Evolutionary conservation across 371 early-diverging fungal species (phyloP).

Genomic region (Saksenaea vasiformis): DNA sequence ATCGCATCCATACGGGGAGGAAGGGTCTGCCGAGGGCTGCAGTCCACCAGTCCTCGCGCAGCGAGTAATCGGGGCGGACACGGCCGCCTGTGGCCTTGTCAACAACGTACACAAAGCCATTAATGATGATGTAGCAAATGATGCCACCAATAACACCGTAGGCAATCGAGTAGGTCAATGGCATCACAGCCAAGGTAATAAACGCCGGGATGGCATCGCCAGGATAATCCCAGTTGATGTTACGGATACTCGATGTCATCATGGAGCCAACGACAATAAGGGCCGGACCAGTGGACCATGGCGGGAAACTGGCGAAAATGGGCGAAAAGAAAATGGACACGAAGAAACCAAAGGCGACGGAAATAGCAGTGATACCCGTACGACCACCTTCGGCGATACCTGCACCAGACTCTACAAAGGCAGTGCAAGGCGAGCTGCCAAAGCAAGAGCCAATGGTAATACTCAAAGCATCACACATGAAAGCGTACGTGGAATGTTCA

Average conservation of each 20-base stretch:
- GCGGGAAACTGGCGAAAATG: slow-evolving; percentile 82
- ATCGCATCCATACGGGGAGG: slow-evolving; percentile 44
- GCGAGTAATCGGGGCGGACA: slow-evolving; percentile 49
- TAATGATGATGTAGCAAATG: slow-evolving; percentile 59
- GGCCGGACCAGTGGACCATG: slow-evolving; percentile 84
- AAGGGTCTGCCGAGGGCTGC: slow-evolving; percentile 36
- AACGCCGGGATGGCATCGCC: slow-evolving; percentile 81
- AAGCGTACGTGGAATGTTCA: slow-evolving; percentile 73
- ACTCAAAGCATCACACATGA: slow-evolving; percentile 68
- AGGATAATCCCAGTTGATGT: slow-evolving; percentile 78
- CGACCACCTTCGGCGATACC: slow-evolving; percentile 82
- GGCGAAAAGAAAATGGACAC: slow-evolving; percentile 80
- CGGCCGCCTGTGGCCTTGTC: slow-evolving; percentile 53
- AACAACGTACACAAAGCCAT: slow-evolving; percentile 50
- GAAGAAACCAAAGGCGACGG: slow-evolving; percentile 69
- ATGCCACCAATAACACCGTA: slow-evolving; percentile 73
- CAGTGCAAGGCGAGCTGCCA: slow-evolving; percentile 77
- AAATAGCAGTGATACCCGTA: slow-evolving; percentile 75
- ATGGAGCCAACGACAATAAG: slow-evolving; percentile 78
- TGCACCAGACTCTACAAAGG: slow-evolving; percentile 79
- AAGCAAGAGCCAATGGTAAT: slow-evolving; percentile 70
- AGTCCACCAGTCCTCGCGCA: slow-evolving; percentile 53
- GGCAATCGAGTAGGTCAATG: slow-evolving; percentile 74
- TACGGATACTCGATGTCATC: slow-evolving; percentile 71
- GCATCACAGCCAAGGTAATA: slow-evolving; percentile 75